Percentiles rank a stretch among this genome's conserved stretches.
Conservation (phyloP, 345 rosid genomes). For the Syzygium aromaticum region DNA sequence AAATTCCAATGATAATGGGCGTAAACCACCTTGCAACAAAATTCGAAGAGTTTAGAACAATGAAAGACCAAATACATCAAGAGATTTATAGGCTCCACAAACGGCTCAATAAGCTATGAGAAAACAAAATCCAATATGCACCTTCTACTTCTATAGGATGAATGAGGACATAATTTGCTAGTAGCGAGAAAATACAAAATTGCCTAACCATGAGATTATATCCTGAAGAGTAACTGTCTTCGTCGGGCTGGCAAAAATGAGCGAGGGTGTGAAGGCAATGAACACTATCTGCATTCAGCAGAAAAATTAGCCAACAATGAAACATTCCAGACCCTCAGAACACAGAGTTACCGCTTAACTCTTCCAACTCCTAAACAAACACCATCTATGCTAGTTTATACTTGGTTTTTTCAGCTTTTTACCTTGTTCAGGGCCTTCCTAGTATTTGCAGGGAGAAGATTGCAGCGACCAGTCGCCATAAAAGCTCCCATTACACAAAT, state of each 20-base stretch:
- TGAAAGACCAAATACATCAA: background rate
- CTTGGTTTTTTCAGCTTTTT: background rate
- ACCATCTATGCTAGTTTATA: background rate
- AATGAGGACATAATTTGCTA: background rate
- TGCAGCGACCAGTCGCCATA: slow-evolving; percentile 48
- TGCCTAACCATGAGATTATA: slow-evolving; percentile 62
- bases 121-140: background rate
- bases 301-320: background rate
- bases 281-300: slow-evolving; percentile 56
- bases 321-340: background rate
- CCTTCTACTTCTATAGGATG: background rate
- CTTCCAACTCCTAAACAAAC: background rate
- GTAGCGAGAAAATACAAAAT: background rate
- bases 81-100: background rate
- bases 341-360: background rate
- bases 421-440: slow-evolving; percentile 76
- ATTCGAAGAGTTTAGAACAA: background rate
- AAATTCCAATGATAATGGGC: slow-evolving; percentile 78
- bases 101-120: background rate
- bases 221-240: slow-evolving; percentile 77
- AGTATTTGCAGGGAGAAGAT: slow-evolving; percentile 48
- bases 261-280: slow-evolving; percentile 59
- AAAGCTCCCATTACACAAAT: slow-evolving; percentile 69
- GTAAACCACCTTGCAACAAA: slow-evolving; percentile 59
- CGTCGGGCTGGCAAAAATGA: slow-evolving; percentile 73